Evolutionary conservation across 208 protist genomes (phyloP).

Genomic region (Crithidia bombi): DNA sequence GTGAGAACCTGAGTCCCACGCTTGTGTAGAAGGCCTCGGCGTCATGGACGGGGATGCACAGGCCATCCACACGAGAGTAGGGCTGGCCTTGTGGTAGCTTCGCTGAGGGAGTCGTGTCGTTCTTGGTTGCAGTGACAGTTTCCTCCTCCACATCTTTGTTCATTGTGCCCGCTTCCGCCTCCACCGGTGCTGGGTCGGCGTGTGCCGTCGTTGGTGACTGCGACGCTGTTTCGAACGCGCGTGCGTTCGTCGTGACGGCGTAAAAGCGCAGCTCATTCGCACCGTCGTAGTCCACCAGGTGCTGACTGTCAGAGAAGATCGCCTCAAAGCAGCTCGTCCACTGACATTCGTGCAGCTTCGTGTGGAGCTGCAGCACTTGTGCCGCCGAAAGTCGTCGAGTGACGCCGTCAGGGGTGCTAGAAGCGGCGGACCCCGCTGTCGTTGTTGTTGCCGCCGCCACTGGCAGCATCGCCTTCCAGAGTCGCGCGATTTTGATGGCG

Average conservation of each 20-base stretch:
- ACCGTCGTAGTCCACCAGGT: conserved; percentile 50
- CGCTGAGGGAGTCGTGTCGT: neutral
- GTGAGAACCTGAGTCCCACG: conserved; percentile 41
- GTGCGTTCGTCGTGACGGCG: conserved; percentile 39
- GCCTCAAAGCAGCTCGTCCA: conserved; percentile 61
- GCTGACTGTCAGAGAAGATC: conserved; percentile 53
- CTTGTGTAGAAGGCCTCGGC: conserved; percentile 23
- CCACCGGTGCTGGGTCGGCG: neutral
- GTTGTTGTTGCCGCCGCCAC: neutral
- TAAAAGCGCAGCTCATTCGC: conserved; percentile 50
- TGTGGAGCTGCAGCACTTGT: conserved; percentile 31
- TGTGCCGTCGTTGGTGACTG: too few relatives aligned
- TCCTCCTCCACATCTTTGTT: neutral
- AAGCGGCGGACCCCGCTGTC: neutral
- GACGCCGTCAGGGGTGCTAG: neutral
- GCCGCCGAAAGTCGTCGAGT: conserved; percentile 6
- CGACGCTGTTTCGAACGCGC: conserved; percentile 8
- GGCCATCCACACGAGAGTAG: conserved; percentile 25
- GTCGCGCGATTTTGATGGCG: conserved; percentile 34
- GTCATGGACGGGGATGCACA: conserved; percentile 34
- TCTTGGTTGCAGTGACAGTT: neutral
- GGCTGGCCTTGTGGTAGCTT: neutral
- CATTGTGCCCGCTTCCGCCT: neutral
- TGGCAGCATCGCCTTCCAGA: conserved; percentile 33
- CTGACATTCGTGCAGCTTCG: conserved; percentile 19